These are phyloP conservation scores for Aotearoamyces nothofagi DNA, from an alignment of 2,329 filamentous ascomycete genomes.

Conservation along the genomic window DNA sequence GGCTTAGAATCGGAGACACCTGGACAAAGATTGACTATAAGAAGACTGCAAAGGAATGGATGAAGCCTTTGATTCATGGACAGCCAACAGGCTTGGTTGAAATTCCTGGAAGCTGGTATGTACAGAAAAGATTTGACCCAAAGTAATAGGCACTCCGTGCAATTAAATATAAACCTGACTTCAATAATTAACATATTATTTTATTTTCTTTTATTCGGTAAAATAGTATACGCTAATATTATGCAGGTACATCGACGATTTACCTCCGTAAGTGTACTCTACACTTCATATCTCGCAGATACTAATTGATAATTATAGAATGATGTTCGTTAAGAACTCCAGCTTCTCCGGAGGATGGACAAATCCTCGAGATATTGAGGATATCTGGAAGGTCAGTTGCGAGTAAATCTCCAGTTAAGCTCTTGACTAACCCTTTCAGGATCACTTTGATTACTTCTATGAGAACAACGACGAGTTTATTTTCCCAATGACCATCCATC, in stretches of 20 bases:
- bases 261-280: too few relatives aligned
- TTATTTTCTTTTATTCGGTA: too few relatives aligned
- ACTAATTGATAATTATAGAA: too few relatives aligned
- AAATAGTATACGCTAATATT: too few relatives aligned
- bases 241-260: constrained; percentile 42
- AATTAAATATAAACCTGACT: too few relatives aligned
- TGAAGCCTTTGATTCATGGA: constrained; percentile 47
- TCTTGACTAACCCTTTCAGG: constrained; percentile 23
- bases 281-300: too few relatives aligned
- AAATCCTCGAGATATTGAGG: constrained; percentile 41
- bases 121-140: too few relatives aligned
- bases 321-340: constrained; percentile 58
- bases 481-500: constrained; percentile 66
- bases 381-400: constrained; percentile 32
- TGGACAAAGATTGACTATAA: constrained; percentile 56
- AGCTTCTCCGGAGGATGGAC: constrained; percentile 47
- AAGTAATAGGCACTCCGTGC: too few relatives aligned
- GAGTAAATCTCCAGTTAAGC: too few relatives aligned
- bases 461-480: constrained; percentile 63
- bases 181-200: too few relatives aligned
- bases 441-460: constrained; percentile 62
- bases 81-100: constrained; percentile 47
- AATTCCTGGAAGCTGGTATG: constrained; percentile 45
- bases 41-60: constrained; percentile 46
- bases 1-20: constrained; percentile 43